A percentile compares a stretch with the other conserved stretches of the same genome.
Evolutionary conservation across 2,329 filamentous ascomycete species (phyloP).

Genomic region (Exophiala viscosa): DNA sequence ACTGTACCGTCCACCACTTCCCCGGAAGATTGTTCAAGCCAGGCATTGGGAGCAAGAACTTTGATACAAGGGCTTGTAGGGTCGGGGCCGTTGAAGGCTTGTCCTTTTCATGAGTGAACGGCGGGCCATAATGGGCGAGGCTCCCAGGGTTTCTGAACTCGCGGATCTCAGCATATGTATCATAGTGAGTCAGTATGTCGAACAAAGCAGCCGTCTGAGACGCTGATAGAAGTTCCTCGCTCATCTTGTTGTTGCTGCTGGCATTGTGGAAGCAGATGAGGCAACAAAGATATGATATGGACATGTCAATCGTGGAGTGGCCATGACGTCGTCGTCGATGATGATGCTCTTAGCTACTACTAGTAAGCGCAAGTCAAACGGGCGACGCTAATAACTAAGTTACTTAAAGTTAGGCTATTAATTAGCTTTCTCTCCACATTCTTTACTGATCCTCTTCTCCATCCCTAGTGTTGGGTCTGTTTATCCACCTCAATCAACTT

Average conservation of each 20-base stretch:
- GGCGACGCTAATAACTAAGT: no score
- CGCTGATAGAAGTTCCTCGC: constrained; percentile 35
- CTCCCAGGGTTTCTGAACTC: constrained; percentile 64
- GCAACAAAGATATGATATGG: no score
- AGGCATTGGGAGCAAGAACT: constrained; percentile 63
- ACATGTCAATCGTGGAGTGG: no score
- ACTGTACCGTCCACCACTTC: constrained; percentile 63
- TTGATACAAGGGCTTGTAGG: constrained; percentile 64
- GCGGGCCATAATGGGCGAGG: constrained; percentile 66
- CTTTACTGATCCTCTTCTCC: no score
- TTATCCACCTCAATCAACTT: no score
- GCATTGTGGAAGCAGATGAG: background rate
- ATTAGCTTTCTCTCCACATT: no score
- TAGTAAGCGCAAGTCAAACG: no score
- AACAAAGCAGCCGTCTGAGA: constrained; percentile 50
- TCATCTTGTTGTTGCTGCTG: constrained; percentile 10
- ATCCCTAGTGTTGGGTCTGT: no score
- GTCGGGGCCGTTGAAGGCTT: constrained; percentile 57
- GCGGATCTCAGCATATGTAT: constrained; percentile 64
- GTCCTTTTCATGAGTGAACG: constrained; percentile 49
- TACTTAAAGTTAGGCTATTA: no score
- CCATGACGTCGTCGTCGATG: no score
- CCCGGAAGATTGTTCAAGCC: constrained; percentile 60
- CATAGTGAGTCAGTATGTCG: constrained; percentile 53
- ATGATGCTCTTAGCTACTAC: no score